Base-by-base conservation (phyloP, 805 yeast genomes). In the Ogataea glucozyma region DNA sequence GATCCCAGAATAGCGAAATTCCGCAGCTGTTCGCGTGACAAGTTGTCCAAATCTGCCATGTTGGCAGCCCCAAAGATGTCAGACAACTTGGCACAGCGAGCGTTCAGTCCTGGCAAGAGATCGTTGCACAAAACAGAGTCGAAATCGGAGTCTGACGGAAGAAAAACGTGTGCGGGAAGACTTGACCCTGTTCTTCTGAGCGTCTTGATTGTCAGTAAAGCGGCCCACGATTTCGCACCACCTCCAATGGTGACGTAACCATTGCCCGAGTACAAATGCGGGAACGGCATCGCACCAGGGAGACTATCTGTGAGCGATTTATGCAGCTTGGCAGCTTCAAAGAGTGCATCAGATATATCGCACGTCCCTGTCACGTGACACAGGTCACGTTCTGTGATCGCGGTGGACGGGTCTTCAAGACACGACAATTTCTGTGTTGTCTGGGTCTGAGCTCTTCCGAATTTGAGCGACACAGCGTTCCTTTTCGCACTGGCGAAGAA, bases 1-100 rank as follows among this genome's bases (percentile, higher is more conserved):
- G 76, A 70, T 6, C 67, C 58, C 41, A 71, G 48, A 18, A 73
- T 46, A n/a, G 77, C 72, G n/a, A 72, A 51, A 3, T 57, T 54
- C 41, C 65, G 64, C 48, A 54, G 51, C 39, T 61, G 69, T 40
- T 58, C 63, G 8, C 62, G 60, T 3, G 33, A 51, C 44, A 42
- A 48, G 38, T 19, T 41, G 26, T 27, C 39, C n/a, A 51, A 41
- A 8, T 39, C 27, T 13, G 18, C 16, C 24, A 53, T 21, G 16
- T 48, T 46, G 3, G 45, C 56, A 4, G 18, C 52, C 4, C 67
- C 73, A 19, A 69, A 51, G 12, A 64, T 59, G 3, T 60, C 62
- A 9, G 63, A 61, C 53, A 70, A 55, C 10, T 59, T 45, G 33
- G 70, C 54, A 58, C 76, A 72, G 42, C 57, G 59, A 4, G 73